Conservation (phyloP, 2,329 filamentous ascomycete species). For the Neophaeococcomyces mojaviensis region DNA sequence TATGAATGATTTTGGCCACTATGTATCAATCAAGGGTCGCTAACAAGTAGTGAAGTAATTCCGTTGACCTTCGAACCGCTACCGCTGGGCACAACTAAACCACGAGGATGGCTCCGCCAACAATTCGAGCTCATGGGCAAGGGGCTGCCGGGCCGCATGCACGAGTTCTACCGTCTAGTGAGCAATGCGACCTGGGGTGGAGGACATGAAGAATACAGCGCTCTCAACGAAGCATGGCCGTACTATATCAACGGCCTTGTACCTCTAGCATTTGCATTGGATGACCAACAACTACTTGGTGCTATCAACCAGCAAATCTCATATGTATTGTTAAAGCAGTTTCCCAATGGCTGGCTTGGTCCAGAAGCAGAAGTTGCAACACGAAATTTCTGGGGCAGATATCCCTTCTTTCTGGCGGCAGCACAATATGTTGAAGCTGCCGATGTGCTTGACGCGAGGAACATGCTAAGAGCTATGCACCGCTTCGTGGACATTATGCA, state of each 20-base stretch:
- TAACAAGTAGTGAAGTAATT: constrained; percentile 20
- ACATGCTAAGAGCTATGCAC: constrained; percentile 44
- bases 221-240: constrained; percentile 47
- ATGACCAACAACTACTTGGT: constrained; percentile 44
- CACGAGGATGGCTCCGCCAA: constrained; percentile 46
- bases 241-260: constrained; percentile 56
- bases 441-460: constrained; percentile 39
- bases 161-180: constrained; percentile 51
- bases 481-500: constrained; percentile 45
- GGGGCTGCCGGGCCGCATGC: constrained; percentile 47
- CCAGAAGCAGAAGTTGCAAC: constrained; percentile 39
- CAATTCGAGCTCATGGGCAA: constrained; percentile 43
- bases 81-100: constrained; percentile 44
- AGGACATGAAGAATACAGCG: constrained; percentile 42
- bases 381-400: constrained; percentile 48
- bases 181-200: constrained; percentile 46
- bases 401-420: constrained; percentile 45
- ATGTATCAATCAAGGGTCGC: not conserved
- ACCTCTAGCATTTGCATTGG: constrained; percentile 46
- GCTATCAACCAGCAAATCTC: constrained; percentile 17
- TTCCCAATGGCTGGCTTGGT: constrained; percentile 51
- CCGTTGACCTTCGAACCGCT: constrained; percentile 34
- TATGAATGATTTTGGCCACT: not conserved
- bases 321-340: constrained; percentile 29
- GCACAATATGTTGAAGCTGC: constrained; percentile 42